Conservation (phyloP, 108 stramenopile species). For the Cyclotella atomus region DNA sequence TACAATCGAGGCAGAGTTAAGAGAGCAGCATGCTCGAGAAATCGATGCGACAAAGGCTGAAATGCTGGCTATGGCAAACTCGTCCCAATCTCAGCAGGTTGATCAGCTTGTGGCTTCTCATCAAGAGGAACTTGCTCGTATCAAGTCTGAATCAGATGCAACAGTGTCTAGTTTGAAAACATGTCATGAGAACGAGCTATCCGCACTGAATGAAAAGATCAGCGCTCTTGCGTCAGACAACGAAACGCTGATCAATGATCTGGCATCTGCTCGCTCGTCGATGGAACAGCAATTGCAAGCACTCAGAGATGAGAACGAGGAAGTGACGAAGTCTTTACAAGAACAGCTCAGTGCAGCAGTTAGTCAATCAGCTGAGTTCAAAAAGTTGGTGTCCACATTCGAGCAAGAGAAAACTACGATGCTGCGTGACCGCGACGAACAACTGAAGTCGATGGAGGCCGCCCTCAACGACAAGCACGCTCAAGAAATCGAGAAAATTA, state of each 20-base stretch:
- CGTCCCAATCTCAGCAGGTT: slow-evolving; percentile 34
- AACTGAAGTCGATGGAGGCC: background rate
- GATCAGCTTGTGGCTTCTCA: slow-evolving; percentile 28
- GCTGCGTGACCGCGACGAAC: background rate
- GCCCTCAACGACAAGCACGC: slow-evolving; percentile 11
- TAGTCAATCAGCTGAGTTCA: background rate
- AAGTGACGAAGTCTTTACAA: background rate
- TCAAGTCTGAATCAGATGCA: slow-evolving; percentile 19
- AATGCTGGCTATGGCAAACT: slow-evolving; percentile 2
- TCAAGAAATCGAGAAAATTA: background rate
- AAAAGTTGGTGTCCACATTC: background rate
- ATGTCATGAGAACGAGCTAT: background rate
- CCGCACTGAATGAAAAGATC: background rate
- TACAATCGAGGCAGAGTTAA: background rate
- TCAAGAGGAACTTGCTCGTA: slow-evolving; percentile 24
- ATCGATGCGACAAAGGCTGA: background rate
- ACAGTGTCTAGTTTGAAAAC: background rate
- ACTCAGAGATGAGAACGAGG: background rate
- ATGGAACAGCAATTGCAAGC: background rate
- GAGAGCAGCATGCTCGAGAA: slow-evolving; percentile 11
- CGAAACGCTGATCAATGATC: background rate
- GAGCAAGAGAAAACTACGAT: background rate
- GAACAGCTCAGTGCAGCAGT: background rate
- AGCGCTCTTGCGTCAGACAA: background rate
- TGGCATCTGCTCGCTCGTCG: background rate